These are phyloP conservation scores for Solanum rostratum DNA, from an alignment of 257 asterid genomes.

Conservation along the genomic window DNA sequence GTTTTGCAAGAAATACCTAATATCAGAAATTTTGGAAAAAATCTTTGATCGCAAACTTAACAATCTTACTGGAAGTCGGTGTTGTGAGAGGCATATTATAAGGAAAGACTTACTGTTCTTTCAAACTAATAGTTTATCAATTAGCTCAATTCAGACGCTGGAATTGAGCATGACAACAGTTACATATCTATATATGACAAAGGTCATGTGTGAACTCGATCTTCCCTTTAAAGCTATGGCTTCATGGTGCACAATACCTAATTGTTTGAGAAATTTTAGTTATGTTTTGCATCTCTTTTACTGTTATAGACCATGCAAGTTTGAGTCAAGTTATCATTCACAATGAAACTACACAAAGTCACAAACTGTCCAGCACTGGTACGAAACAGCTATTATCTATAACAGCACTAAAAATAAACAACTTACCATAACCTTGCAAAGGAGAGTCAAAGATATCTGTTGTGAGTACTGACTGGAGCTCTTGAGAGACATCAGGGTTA, in stretches of 20 bases:
- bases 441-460: slow-evolving; percentile 57
- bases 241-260: background rate
- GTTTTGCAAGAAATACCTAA: background rate
- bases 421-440: slow-evolving; percentile 74
- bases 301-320: background rate
- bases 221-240: background rate
- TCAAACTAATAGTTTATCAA: background rate
- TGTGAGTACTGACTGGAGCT: slow-evolving; percentile 47
- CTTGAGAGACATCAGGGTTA: slow-evolving; percentile 61
- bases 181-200: background rate
- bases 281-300: background rate
- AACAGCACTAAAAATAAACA: background rate
- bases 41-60: background rate
- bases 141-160: background rate
- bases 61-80: background rate
- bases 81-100: background rate
- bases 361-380: background rate
- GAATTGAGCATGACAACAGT: background rate
- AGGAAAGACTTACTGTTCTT: background rate
- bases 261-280: background rate
- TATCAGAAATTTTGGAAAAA: background rate
- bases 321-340: background rate
- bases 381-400: background rate
- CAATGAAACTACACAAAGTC: background rate
- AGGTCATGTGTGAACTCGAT: background rate